Conservation (phyloP, 2,329 filamentous ascomycete genomes). For the Diaporthe eres region DNA sequence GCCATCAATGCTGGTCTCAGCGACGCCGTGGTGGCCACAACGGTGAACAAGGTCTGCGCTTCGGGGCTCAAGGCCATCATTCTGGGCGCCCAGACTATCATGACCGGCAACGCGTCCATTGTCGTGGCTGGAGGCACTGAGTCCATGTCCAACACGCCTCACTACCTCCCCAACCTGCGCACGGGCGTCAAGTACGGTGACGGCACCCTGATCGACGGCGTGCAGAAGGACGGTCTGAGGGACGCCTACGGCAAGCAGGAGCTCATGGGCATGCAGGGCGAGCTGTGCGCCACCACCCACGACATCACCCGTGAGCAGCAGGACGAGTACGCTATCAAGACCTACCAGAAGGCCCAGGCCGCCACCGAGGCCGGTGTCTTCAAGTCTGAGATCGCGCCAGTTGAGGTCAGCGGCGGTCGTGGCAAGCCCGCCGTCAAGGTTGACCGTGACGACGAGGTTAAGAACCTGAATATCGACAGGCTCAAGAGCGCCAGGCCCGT, state of each 20-base stretch:
- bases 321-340: slow-evolving; percentile 95
- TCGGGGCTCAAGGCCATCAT: slow-evolving; percentile 95
- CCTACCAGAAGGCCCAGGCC: slow-evolving; percentile 93
- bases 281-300: slow-evolving; percentile 92
- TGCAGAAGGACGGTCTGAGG: slow-evolving; percentile 94
- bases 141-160: slow-evolving; percentile 98
- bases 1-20: slow-evolving; percentile 89
- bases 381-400: slow-evolving; percentile 86
- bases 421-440: slow-evolving; percentile 89
- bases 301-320: slow-evolving; percentile 85
- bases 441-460: slow-evolving; percentile 93
- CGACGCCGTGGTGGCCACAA: slow-evolving; percentile 86
- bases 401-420: slow-evolving; percentile 88
- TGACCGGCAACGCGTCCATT: slow-evolving; percentile 93
- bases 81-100: slow-evolving; percentile 95
- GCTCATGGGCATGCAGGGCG: slow-evolving; percentile 94
- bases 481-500: slow-evolving; percentile 87
- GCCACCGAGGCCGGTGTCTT: slow-evolving; percentile 88
- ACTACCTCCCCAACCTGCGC: slow-evolving; percentile 92
- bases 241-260: slow-evolving; percentile 94
- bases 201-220: slow-evolving; percentile 88
- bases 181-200: slow-evolving; percentile 94
- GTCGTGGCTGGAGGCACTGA: slow-evolving; percentile 95
- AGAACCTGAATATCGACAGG: slow-evolving; percentile 91
- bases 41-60: slow-evolving; percentile 99